Evolutionary conservation across 2,329 filamentous ascomycete genomes (phyloP), one percentile per base, ranked within the genome.

Genomic region (Phialophora verrucosa): DNA sequence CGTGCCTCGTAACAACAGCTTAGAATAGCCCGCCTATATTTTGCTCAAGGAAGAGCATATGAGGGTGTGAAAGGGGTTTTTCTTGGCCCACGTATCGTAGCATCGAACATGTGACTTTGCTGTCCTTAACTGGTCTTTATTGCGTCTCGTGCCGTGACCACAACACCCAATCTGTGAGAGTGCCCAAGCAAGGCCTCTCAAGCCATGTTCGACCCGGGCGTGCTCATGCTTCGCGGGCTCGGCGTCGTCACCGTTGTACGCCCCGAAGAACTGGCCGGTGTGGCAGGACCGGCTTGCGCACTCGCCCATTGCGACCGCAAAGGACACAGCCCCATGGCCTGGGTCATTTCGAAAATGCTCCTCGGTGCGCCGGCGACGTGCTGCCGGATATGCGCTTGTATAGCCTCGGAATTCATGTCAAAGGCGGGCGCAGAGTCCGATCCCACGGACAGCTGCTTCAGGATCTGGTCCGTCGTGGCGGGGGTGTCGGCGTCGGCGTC

Each of bases 321-420:
- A 6, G 67, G 67, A 31, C 67, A 69, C 5, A 69, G 59, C 2
- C 67, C 67, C 57, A 69, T 63, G 3, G 64, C 60, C 55, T 66
- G 56, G 44, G 56, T 23, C 67, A 69, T 69, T 51, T 66, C 67
- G 7, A 44, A 11, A 8, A 69, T 54, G 4, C 57, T 38, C 49
- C 57, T 59, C 25, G 67, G 67, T 20, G 67, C 67, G 7, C 67
- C 67, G 11, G 49, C 51, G 14, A 69, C 66, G 51, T 69, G 67
- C 4, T 59, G 29, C 29, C 35, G 32, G 2, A 69, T 59, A 49
- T 66, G 67, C 8, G 55, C 27, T 14, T 38, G 23, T 12, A 69
- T 44, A 12, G 35, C 47, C 14, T 57, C 57, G 25, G 49, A 51
- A n/a, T 59, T 38, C 42, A 50, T 61, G 8, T 54, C 47, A 27